Base-by-base conservation (phyloP, 345 rosid species). In the Pistacia integerrima region DNA sequence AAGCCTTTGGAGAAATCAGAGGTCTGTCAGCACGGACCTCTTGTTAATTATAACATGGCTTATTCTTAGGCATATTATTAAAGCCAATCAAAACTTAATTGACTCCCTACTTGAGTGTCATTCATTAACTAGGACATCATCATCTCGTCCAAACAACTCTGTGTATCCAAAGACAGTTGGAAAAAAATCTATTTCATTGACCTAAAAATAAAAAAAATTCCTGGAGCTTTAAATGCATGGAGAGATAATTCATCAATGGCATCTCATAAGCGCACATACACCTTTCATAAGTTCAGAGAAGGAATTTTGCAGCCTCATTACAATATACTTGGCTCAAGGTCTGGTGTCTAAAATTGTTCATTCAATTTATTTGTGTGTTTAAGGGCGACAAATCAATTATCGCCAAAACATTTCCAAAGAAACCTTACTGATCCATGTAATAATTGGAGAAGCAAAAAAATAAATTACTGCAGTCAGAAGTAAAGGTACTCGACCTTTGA, bases 401-500 rank as follows among this genome's bases (percentile, higher is more conserved):
- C 56, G 10, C 54, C 4, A 51, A 36, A 51, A 38, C 41, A 41
- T 46, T 54, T 54, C 54, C 55, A 8, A 44, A 22, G 9, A 33
- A 22, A 28, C 62, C 36, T 62, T 30, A 22, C 16, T 1, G 13
- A 14, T 36, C 14, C 16, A 65, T 14, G 35, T 4, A n/a, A 49
- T 11, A 11, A 18, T 35, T 13, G 2, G 2, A 12, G 52, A 74
- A 52, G 54, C 62, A 36, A 64, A 38, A 13, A 55, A 41, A 41
- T 7, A 41, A 41, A 41, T 56, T n/a, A 35, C 38, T 20, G 11
- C 3, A 30, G 46, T 25, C 5, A 36, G 36, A 77, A 33, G 16
- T 52, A 35, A 30, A 12, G 28, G 6, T 6, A 71, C 11, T 10
- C 72, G 80, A 94, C 99, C 99, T 89, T 76, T 92, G 74, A 96